These are phyloP conservation scores for Pichia sp. DNA, from an alignment of 1,139 yeast genomes.

Conservation along the genomic window DNA sequence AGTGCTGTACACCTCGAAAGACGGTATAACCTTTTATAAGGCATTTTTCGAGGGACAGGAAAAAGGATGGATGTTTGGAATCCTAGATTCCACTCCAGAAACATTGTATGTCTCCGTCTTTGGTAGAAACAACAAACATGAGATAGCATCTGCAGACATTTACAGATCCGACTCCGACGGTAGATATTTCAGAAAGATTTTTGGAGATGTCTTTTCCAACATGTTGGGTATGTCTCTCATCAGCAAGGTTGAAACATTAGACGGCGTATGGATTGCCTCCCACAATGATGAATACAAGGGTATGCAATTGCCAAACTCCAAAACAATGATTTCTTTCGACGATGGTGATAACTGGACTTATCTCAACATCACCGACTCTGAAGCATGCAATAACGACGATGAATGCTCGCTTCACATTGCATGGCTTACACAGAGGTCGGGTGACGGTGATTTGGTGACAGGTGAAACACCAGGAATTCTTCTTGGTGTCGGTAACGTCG, in stretches of 20 bases:
- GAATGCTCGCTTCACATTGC: conserved; percentile 58
- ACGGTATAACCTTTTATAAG: conserved; percentile 47
- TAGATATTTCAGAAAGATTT: conserved; percentile 44
- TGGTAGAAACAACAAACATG: conserved; percentile 31
- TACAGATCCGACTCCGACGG: conserved; percentile 66
- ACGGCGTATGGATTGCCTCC: conserved; percentile 63
- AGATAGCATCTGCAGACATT: conserved; percentile 37
- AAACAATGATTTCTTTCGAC: conserved; percentile 45
- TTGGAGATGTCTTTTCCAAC: conserved; percentile 43
- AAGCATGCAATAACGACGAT: conserved; percentile 41
- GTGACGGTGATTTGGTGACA: conserved; percentile 66
- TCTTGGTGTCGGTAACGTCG: conserved; percentile 55
- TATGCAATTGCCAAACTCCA: conserved; percentile 24
- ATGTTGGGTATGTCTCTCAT: conserved; percentile 40
- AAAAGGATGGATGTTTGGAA: conserved; percentile 42
- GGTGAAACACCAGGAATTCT: conserved; percentile 67
- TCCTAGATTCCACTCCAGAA: conserved; percentile 54
- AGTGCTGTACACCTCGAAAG: conserved; percentile 54
- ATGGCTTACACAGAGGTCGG: conserved; percentile 47
- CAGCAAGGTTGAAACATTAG: conserved; percentile 55
- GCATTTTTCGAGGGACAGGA: conserved; percentile 48
- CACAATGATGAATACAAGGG: conserved; percentile 14
- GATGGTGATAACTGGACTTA: conserved; percentile 58
- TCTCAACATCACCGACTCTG: conserved; percentile 45
- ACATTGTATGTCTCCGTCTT: conserved; percentile 53